Percentiles rank a stretch among this genome's conserved stretches.
phyloP scores from a whole-genome alignment of 257 asterid species.

The Nicotiana undulata region DNA sequence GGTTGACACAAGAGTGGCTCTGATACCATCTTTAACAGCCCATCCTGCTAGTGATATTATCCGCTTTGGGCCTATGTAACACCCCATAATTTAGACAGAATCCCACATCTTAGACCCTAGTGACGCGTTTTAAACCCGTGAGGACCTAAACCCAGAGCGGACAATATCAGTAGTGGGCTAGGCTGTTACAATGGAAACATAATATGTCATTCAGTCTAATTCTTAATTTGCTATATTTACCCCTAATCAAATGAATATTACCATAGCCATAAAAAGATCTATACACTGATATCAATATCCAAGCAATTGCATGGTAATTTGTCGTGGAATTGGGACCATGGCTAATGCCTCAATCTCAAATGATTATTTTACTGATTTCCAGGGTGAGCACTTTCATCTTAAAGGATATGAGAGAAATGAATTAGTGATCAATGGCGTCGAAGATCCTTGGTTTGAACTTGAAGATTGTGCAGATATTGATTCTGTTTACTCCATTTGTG shows the following conservation, averaged over 20 bases:
- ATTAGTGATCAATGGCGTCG: neutral
- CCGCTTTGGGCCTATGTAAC: no score
- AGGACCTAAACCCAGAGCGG: no score
- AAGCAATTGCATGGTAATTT: neutral
- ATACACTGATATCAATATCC: no score
- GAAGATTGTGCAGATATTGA: neutral
- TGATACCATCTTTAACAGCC: no score
- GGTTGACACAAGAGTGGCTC: no score
- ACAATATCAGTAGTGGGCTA: no score
- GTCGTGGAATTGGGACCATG: neutral
- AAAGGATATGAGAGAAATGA: neutral
- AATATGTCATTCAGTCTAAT: neutral
- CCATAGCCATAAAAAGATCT: neutral
- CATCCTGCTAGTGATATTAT: no score
- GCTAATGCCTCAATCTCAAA: constrained; percentile 2
- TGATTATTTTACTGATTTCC: neutral
- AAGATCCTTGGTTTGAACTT: constrained; percentile 1
- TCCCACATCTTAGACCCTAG: no score
- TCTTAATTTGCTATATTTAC: neutral
- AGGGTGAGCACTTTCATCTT: constrained; percentile 1
- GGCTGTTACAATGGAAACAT: no score
- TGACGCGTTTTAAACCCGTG: no score
- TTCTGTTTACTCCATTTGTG: neutral
- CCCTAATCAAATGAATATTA: neutral
- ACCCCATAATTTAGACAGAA: no score